Conservation (phyloP, 2,329 filamentous ascomycete genomes). For the Lachnellula cervina region DNA sequence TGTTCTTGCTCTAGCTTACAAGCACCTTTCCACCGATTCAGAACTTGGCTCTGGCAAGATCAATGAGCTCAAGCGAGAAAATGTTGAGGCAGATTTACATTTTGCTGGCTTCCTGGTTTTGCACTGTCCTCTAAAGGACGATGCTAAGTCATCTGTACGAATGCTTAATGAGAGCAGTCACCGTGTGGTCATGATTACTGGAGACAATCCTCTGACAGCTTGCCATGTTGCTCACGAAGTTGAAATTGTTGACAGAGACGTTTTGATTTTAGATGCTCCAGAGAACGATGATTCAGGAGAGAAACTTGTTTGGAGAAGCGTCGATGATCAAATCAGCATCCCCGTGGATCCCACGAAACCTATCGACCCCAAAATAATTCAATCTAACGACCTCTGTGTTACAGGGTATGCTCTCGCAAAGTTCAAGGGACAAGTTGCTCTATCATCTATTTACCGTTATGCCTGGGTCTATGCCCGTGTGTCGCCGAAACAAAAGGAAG, state of each 20-base stretch:
- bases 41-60: conserved; percentile 81
- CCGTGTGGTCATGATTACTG: conserved; percentile 98
- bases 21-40: conserved; percentile 75
- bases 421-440: conserved; percentile 75
- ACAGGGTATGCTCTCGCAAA: conserved; percentile 91
- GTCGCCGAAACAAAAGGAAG: conserved; percentile 97
- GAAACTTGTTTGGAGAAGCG: conserved; percentile 86
- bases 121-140: conserved; percentile 93
- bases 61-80: conserved; percentile 90
- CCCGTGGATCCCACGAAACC: conserved; percentile 78
- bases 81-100: conserved; percentile 75
- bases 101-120: conserved; percentile 96
- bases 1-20: conserved; percentile 90
- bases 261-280: conserved; percentile 89
- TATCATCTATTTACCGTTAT: conserved; percentile 74
- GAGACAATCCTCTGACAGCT: conserved; percentile 94
- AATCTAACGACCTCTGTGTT: conserved; percentile 86
- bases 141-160: conserved; percentile 86
- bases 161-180: conserved; percentile 99
- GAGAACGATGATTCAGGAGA: conserved; percentile 80
- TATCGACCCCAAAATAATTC: conserved; percentile 75
- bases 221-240: conserved; percentile 93
- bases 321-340: conserved; percentile 84
- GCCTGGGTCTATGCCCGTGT: conserved; percentile 98
- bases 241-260: conserved; percentile 94